Evolutionary conservation across 768 basidiomycete genomes (phyloP), one percentile per base, ranked within the genome.

Genomic region (Tubosaeta sp.): DNA sequence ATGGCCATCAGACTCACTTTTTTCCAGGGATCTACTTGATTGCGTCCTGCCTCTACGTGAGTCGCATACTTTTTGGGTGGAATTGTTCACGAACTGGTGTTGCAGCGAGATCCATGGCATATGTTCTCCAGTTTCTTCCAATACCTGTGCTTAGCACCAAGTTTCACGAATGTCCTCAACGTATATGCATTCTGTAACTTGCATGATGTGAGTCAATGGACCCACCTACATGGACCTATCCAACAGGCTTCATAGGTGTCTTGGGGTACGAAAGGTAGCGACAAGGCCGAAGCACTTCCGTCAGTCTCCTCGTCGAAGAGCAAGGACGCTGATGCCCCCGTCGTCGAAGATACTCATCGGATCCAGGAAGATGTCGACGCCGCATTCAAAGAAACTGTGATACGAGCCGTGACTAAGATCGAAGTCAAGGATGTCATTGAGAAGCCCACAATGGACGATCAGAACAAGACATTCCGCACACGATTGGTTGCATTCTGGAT

Each of bases 151-250:
- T 70, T 98, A 52, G 95, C 95, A 11, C 91, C 91, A 1, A 91
- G 88, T 60, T 95, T 95, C 74, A 94, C 87, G 33, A 97, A 97
- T 66, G 86, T 98, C 42, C 80, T 95, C 61, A 95, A 95, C 71
- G 90, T 95, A 34, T 97, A 97, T 67, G 94, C 95, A 1, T 97
- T 97, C 77, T 97, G 93, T 72, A 97, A 97, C 72, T 74, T 97
- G 70, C 92, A 92, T 67, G 93, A 94, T 69, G 89, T 89, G 55
- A 43, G 78, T 68, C 3, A 45, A 50, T 25, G 22, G 41, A 41
- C 43, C 45, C 16, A 42, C 35, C n/a, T 29, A 27, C 34, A 1
- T 14, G 13, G 5, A 11, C 25, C 35, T n/a, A 6, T 35, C 33
- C 43, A 44, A 47, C 27, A 56, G 19, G 38, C 33, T 49, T 48